These are phyloP conservation scores for Phaffia tasmanica DNA, from an alignment of 768 basidiomycete species.

Conservation along the genomic window DNA sequence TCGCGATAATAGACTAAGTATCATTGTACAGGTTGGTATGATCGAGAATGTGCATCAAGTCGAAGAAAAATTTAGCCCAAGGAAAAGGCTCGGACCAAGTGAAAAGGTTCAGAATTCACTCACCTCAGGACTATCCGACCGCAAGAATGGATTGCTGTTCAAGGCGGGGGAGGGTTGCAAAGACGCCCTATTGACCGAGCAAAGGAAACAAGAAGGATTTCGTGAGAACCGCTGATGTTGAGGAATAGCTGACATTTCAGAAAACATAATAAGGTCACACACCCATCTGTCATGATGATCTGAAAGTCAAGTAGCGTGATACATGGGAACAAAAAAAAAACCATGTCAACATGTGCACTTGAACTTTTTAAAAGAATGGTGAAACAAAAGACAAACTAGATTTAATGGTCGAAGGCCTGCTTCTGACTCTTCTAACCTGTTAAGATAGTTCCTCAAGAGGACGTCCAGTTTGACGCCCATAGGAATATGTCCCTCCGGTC, in stretches of 20 bases:
- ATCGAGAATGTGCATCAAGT: too few species aligned
- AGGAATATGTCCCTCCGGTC: conserved; percentile 12
- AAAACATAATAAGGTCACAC: neutral
- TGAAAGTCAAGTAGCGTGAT: neutral
- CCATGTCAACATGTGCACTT: neutral
- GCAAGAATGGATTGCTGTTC: neutral
- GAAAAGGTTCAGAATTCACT: too few species aligned
- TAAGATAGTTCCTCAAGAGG: conserved; percentile 15
- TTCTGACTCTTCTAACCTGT: conserved; percentile 12
- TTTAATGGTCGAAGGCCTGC: neutral
- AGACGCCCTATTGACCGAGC: neutral
- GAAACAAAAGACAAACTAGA: too few species aligned
- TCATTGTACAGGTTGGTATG: too few species aligned
- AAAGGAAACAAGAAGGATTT: neutral
- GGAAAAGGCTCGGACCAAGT: too few species aligned
- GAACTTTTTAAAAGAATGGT: too few species aligned
- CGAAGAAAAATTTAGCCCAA: too few species aligned
- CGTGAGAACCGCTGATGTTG: neutral
- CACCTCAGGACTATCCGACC: too few species aligned
- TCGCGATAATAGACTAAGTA: too few species aligned
- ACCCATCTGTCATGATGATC: conserved; percentile 25
- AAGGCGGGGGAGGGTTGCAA: conserved; percentile 6
- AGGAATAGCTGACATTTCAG: neutral
- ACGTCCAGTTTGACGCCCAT: conserved; percentile 10
- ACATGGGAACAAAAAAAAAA: neutral